These are phyloP conservation scores for Fusarium nematophilum DNA, from an alignment of 2,329 filamentous ascomycete genomes.

Conservation along the genomic window DNA sequence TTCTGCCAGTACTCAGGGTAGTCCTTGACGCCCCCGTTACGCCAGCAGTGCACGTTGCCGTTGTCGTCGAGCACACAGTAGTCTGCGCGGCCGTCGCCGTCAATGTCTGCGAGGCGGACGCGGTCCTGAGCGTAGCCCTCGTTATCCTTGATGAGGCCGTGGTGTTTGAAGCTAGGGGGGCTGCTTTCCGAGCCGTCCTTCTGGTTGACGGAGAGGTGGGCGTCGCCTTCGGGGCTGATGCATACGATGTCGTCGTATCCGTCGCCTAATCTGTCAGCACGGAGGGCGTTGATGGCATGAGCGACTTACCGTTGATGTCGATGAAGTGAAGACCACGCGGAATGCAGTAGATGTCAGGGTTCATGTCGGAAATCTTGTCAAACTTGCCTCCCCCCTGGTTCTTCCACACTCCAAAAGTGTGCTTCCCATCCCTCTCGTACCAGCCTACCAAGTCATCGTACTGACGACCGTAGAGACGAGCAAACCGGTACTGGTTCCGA, in stretches of 20 bases:
- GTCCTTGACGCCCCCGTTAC: constrained; percentile 47
- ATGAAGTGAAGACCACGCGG: constrained; percentile 1
- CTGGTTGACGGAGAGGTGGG: not conserved
- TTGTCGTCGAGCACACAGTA: constrained; percentile 44
- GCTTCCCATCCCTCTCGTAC: constrained; percentile 16
- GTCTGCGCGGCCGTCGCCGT: constrained; percentile 47
- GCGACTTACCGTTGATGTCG: constrained; percentile 7
- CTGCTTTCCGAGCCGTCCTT: not conserved
- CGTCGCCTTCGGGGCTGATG: constrained; percentile 34
- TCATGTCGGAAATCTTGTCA: constrained; percentile 29
- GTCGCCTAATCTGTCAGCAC: constrained; percentile 16
- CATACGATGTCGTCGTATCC: constrained; percentile 48
- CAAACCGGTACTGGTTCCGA: constrained; percentile 40
- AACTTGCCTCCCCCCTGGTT: constrained; percentile 17
- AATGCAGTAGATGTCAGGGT: not conserved
- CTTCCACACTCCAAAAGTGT: constrained; percentile 6
- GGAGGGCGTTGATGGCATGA: not conserved
- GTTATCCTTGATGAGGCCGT: not conserved
- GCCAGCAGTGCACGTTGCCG: constrained; percentile 46
- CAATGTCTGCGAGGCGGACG: constrained; percentile 46
- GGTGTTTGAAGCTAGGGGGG: not conserved
- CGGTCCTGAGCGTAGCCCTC: constrained; percentile 10
- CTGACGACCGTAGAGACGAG: constrained; percentile 20
- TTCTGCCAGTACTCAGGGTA: constrained; percentile 49
- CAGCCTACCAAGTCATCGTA: constrained; percentile 40